A percentile compares a stretch with the other conserved stretches of the same genome.
Evolutionary conservation across 179 eudicot genomes (phyloP).

Genomic region (Corrigiola litoralis): DNA sequence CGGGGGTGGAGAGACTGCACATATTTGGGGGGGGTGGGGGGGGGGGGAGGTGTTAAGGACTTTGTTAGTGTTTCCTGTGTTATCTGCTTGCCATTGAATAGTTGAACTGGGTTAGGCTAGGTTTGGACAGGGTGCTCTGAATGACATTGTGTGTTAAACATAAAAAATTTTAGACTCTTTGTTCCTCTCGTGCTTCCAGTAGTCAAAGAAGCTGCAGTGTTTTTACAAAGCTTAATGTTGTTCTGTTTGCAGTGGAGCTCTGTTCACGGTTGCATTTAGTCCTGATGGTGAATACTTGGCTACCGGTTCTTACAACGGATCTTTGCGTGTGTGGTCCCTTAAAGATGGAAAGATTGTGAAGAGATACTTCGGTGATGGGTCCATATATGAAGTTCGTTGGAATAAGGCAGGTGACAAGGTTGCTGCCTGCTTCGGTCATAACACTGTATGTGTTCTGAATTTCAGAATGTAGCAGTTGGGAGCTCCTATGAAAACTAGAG

Average conservation of each 20-base stretch:
- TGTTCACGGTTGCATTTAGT: slow-evolving; percentile 85
- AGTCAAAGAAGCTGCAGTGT: background rate
- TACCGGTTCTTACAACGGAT: slow-evolving; percentile 73
- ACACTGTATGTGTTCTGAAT: slow-evolving; percentile 66
- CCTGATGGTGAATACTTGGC: slow-evolving; percentile 79
- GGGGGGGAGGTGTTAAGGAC: too few relatives aligned
- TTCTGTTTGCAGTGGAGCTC: slow-evolving; percentile 59
- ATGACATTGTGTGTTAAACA: too few relatives aligned
- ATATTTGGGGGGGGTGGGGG: too few relatives aligned
- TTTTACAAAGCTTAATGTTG: background rate
- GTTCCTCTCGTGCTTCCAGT: background rate
- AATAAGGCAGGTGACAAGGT: slow-evolving; percentile 83
- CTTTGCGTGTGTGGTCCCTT: slow-evolving; percentile 73
- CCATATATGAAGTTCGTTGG: slow-evolving; percentile 91
- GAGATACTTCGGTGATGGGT: slow-evolving; percentile 68
- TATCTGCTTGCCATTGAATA: too few relatives aligned
- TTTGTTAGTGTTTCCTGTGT: too few relatives aligned
- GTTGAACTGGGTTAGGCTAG: too few relatives aligned
- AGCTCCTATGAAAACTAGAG: background rate
- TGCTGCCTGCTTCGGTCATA: slow-evolving; percentile 76
- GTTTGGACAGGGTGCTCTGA: too few relatives aligned
- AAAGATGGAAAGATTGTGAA: slow-evolving; percentile 69
- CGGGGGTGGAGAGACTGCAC: too few relatives aligned
- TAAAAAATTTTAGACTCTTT: too few relatives aligned
- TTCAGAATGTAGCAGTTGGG: slow-evolving; percentile 51